These are phyloP conservation scores for Lithospermum erythrorhizon DNA, from an alignment of 257 asterid species.

Conservation along the genomic window DNA sequence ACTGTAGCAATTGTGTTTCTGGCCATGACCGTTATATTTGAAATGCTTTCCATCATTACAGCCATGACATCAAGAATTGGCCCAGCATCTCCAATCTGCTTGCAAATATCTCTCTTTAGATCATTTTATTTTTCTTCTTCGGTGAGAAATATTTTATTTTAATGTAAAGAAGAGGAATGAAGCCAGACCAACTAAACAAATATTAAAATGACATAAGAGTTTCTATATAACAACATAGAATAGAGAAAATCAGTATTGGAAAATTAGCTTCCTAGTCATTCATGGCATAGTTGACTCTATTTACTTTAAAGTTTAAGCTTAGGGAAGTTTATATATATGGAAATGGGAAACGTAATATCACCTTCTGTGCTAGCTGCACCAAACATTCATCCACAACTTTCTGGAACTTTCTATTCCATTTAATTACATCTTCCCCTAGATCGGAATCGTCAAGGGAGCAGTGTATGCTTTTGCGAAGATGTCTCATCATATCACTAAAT, in stretches of 20 bases:
- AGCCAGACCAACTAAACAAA: background rate
- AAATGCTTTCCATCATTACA: constrained; percentile 81
- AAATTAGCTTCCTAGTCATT: too few species aligned
- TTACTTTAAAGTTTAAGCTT: too few species aligned
- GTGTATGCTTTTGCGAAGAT: constrained; percentile 89
- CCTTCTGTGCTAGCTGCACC: constrained; percentile 68
- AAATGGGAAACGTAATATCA: constrained; percentile 8
- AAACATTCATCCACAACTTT: constrained; percentile 84
- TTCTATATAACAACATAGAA: background rate
- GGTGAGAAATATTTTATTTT: background rate
- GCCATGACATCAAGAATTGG: constrained; percentile 88
- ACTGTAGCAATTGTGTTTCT: constrained; percentile 73
- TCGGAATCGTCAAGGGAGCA: constrained; percentile 65
- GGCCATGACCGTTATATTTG: constrained; percentile 65
- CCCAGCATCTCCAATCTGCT: constrained; percentile 90
- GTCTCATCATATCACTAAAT: constrained; percentile 87
- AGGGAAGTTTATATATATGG: background rate
- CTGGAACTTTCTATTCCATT: constrained; percentile 66
- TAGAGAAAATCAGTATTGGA: background rate
- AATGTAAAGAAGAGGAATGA: background rate
- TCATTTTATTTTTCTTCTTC: background rate
- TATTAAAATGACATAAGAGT: background rate
- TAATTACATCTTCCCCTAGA: constrained; percentile 65
- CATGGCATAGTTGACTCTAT: too few species aligned
- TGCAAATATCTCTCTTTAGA: background rate